These are phyloP conservation scores for Arthroderma sp. DNA, from an alignment of 2,329 filamentous ascomycete genomes.

Conservation along the genomic window DNA sequence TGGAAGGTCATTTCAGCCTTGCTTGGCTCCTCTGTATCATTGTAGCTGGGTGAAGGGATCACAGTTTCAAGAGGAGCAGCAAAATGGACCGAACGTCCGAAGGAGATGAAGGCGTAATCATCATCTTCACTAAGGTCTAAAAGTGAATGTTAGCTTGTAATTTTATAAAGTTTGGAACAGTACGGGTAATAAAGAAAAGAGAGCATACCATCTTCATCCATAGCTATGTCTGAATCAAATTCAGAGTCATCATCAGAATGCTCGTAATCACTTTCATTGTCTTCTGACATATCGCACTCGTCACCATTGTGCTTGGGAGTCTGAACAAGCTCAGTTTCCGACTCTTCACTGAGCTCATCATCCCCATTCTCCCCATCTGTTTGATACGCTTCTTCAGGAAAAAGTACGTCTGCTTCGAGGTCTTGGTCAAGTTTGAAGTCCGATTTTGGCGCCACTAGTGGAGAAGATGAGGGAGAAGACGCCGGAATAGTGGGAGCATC, in stretches of 20 bases:
- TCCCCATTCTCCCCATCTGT: constrained; percentile 2
- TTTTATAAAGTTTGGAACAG: neutral
- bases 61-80: constrained; percentile 5
- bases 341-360: constrained; percentile 2
- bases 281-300: neutral
- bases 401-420: too few species aligned
- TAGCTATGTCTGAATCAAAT: neutral
- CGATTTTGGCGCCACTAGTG: too few species aligned
- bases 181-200: neutral
- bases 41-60: constrained; percentile 1
- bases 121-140: constrained; percentile 1
- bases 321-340: neutral
- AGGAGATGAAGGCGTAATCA: constrained; percentile 8
- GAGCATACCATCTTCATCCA: too few species aligned
- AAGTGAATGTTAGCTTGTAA: constrained; percentile 2
- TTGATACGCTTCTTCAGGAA: neutral
- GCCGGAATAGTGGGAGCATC: neutral
- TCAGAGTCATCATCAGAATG: neutral
- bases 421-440: too few species aligned
- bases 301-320: neutral
- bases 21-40: neutral
- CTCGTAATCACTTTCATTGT: neutral
- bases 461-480: constrained; percentile 5
- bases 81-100: constrained; percentile 10
- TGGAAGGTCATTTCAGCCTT: constrained; percentile 23